Conservation (phyloP, 805 yeast genomes). For the Pichia phayaonensis region DNA sequence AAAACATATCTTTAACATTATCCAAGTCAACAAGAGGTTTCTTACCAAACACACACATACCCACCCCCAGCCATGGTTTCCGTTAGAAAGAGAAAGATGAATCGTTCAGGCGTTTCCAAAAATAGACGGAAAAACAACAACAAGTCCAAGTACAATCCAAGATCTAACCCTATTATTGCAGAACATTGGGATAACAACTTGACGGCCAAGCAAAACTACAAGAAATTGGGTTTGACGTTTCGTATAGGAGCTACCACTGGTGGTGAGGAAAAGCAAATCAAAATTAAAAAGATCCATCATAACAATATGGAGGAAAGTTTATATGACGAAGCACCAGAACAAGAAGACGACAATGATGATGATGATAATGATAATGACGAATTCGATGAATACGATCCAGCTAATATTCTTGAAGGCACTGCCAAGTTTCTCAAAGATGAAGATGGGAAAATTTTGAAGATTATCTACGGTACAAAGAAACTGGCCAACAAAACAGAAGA, state of each 20-base stretch:
- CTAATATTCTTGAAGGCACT: constrained; percentile 66
- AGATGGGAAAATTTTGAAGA: constrained; percentile 55
- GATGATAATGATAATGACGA: constrained; percentile 23
- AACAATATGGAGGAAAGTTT: constrained; percentile 13
- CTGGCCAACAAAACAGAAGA: neutral
- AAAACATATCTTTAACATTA: neutral
- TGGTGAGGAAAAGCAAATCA: constrained; percentile 62
- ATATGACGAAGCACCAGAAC: constrained; percentile 25
- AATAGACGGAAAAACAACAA: constrained; percentile 67
- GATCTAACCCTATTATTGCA: constrained; percentile 74
- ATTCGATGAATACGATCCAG: constrained; percentile 42
- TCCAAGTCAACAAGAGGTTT: no score
- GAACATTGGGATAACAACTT: constrained; percentile 82
- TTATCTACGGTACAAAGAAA: constrained; percentile 63
- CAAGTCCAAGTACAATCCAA: constrained; percentile 57
- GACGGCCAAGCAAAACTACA: constrained; percentile 82
- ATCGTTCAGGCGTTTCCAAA: constrained; percentile 61
- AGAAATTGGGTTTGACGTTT: constrained; percentile 66
- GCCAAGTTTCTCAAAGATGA: constrained; percentile 70
- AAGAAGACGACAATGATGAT: constrained; percentile 27
- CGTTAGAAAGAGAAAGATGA: constrained; percentile 83
- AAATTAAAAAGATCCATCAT: constrained; percentile 25
- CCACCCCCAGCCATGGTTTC: constrained; percentile 24
- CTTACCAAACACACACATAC: neutral
- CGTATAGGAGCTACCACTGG: constrained; percentile 67